Conservation (phyloP, 805 yeast species). For the Wickerhamiella galacta region DNA sequence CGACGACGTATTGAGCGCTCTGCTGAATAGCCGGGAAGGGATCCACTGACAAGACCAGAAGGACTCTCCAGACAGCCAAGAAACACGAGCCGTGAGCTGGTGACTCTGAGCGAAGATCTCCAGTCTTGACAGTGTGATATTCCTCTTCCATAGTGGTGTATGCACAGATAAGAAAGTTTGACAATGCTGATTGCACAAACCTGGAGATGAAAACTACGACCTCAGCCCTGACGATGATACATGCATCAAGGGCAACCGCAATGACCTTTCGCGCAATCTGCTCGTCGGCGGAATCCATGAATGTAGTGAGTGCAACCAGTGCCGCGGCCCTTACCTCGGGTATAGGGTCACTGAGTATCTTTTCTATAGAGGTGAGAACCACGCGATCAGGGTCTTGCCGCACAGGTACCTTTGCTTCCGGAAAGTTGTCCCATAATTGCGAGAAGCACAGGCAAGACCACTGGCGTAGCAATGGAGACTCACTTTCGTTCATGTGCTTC, state of each 20-base stretch:
- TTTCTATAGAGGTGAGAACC: slow-evolving; percentile 36
- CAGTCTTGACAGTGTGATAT: slow-evolving; percentile 38
- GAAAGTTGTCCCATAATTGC: slow-evolving; percentile 54
- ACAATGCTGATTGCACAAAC: slow-evolving; percentile 49
- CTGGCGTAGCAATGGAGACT: slow-evolving; percentile 73
- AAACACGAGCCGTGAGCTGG: slow-evolving; percentile 81
- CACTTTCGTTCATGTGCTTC: slow-evolving; percentile 50
- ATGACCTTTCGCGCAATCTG: slow-evolving; percentile 47
- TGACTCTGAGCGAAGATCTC: slow-evolving; percentile 45
- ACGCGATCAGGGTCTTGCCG: slow-evolving; percentile 34
- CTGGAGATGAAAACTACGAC: slow-evolving; percentile 60
- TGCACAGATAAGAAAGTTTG: slow-evolving; percentile 73
- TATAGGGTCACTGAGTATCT: slow-evolving; percentile 65
- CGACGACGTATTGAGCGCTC: slow-evolving; percentile 59
- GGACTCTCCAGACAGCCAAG: slow-evolving; percentile 73
- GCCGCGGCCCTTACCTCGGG: slow-evolving; percentile 90
- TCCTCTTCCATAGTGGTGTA: slow-evolving; percentile 74
- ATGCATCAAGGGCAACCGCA: slow-evolving; percentile 65
- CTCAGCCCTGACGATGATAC: slow-evolving; percentile 77
- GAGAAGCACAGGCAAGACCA: slow-evolving; percentile 67
- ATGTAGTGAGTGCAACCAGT: slow-evolving; percentile 53
- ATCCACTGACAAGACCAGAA: slow-evolving; percentile 67
- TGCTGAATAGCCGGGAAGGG: slow-evolving; percentile 69
- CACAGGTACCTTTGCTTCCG: slow-evolving; percentile 59
- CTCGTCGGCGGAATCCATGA: slow-evolving; percentile 17